A percentile compares a stretch with the other conserved stretches of the same genome.
phyloP scores from a whole-genome alignment of 345 rosid species.

The Ceriops decandra region DNA sequence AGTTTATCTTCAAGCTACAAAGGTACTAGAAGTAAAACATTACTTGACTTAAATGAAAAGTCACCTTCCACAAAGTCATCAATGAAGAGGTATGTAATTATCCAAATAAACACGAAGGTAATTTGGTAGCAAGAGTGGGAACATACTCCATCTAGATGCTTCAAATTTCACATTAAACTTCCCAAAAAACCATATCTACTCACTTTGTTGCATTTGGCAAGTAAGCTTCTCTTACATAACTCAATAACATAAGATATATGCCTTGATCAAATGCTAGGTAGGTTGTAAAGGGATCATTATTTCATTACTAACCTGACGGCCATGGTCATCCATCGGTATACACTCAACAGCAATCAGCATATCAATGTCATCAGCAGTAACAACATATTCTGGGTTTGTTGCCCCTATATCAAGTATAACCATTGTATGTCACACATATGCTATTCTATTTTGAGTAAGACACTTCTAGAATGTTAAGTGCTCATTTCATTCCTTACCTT shows the following conservation, averaged over 20 bases:
- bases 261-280: constrained; percentile 3
- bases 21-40: no score
- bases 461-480: background rate
- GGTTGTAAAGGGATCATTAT: constrained; percentile 1
- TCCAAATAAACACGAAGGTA: no score
- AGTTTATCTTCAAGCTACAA: no score
- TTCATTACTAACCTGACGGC: constrained; percentile 60
- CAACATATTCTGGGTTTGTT: constrained; percentile 91
- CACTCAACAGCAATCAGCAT: constrained; percentile 94
- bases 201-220: background rate
- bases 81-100: no score
- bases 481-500: constrained; percentile 48
- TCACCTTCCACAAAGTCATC: no score
- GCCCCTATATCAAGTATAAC: constrained; percentile 55
- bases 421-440: background rate
- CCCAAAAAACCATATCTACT: background rate
- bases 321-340: constrained; percentile 98
- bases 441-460: background rate
- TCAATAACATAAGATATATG: background rate
- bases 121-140: no score
- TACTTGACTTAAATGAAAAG: no score
- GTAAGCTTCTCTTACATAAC: background rate
- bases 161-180: no score
- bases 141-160: no score
- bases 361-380: constrained; percentile 97